These are phyloP conservation scores for barley (Hordeum vulgare) DNA, from an alignment of 176 grass and related monocot species.

Conservation along the genomic window DNA sequence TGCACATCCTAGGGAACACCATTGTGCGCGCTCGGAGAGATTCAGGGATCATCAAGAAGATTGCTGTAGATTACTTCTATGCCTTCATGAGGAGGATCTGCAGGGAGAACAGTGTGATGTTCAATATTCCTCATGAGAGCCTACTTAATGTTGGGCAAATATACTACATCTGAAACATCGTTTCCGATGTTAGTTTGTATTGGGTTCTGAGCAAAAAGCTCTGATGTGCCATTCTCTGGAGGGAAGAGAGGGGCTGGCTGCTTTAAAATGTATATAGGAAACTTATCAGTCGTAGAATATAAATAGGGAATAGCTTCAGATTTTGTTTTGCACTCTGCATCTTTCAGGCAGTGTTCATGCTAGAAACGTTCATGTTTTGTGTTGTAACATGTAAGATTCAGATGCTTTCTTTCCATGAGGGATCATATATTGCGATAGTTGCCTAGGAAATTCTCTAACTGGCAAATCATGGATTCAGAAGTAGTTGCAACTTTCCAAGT, in stretches of 20 bases:
- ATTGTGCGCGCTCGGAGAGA: slow-evolving; percentile 68
- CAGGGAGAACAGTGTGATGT: slow-evolving; percentile 93
- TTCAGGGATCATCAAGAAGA: slow-evolving; percentile 66
- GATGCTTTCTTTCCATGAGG: neutral
- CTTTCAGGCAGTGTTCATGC: neutral
- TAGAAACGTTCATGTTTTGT: neutral
- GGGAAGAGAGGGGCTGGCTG: neutral
- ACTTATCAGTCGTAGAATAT: neutral
- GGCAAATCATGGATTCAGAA: neutral
- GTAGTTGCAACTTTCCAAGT: neutral
- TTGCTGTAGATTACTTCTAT: slow-evolving; percentile 79
- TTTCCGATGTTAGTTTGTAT: neutral
- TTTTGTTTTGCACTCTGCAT: neutral
- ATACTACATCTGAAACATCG: slow-evolving; percentile 56
- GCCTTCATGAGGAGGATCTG: slow-evolving; percentile 86
- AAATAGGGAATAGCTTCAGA: neutral
- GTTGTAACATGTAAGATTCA: neutral
- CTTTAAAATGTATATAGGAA: slow-evolving; percentile 16
- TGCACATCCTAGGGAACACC: slow-evolving; percentile 97
- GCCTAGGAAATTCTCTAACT: neutral
- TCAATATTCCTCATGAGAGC: slow-evolving; percentile 88
- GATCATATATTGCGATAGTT: neutral
- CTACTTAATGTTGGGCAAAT: slow-evolving; percentile 91
- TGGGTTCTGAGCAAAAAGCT: neutral
- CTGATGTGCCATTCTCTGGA: neutral